A percentile compares a stretch with the other conserved stretches of the same genome.
These are phyloP conservation scores for Phyllosticta citriasiana DNA, from an alignment of 2,329 filamentous ascomycete species.

Conservation along the genomic window DNA sequence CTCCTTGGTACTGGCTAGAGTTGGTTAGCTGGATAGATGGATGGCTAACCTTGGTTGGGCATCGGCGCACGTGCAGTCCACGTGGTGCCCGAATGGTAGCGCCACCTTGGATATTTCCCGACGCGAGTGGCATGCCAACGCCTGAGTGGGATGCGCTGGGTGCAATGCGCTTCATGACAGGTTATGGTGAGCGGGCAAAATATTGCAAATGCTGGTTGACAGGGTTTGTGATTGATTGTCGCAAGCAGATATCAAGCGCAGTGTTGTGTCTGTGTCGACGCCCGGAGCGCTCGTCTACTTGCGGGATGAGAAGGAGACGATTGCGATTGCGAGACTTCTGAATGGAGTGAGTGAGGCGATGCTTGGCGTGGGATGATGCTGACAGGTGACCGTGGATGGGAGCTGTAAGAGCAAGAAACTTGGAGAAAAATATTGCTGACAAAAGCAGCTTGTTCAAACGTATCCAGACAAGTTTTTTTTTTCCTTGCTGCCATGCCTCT, in stretches of 20 bases:
- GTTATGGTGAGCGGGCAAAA: neutral
- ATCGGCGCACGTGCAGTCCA: neutral
- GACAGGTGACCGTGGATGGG: neutral
- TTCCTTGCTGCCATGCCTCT: neutral
- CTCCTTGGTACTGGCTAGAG: too few species aligned
- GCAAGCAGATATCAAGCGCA: conserved; percentile 16
- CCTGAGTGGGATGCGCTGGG: neutral
- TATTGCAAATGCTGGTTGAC: neutral
- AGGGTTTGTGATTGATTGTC: neutral
- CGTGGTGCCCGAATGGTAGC: neutral
- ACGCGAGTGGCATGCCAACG: neutral
- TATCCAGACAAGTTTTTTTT: neutral
- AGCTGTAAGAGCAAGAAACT: neutral
- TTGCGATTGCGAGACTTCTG: conserved; percentile 25
- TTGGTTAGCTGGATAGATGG: too few species aligned
- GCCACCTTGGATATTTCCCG: neutral
- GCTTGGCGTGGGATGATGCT: neutral
- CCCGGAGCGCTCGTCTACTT: conserved; percentile 27
- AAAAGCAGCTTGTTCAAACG: neutral
- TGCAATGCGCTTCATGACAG: neutral
- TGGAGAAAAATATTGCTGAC: neutral
- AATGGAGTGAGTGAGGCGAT: conserved; percentile 20
- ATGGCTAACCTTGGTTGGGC: neutral
- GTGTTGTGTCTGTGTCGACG: conserved; percentile 24
- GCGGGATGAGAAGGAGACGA: conserved; percentile 18